These are phyloP conservation scores for Boletus edulis DNA, from an alignment of 768 basidiomycete genomes.

Conservation along the genomic window DNA sequence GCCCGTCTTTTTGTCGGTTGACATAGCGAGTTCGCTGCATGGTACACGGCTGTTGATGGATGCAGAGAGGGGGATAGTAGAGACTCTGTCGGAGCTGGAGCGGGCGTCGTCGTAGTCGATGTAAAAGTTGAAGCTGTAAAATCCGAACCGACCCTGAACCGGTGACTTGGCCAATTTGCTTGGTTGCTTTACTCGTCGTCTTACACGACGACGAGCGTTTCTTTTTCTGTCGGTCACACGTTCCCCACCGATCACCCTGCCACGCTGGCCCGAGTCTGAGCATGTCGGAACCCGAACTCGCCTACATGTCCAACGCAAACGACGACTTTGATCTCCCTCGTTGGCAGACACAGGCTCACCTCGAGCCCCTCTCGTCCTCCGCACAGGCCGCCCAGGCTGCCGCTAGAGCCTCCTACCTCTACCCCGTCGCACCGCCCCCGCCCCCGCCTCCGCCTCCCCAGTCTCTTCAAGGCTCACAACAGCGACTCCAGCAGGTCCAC, in stretches of 20 bases:
- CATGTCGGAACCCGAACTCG: constrained; percentile 76
- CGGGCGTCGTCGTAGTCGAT: not conserved
- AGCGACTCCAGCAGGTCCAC: constrained; percentile 46
- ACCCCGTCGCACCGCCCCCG: constrained; percentile 21
- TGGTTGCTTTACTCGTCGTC: not conserved
- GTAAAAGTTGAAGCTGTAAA: not conserved
- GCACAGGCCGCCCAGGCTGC: constrained; percentile 56
- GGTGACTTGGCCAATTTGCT: not conserved
- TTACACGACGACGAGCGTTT: constrained; percentile 11
- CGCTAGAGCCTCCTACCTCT: constrained; percentile 52
- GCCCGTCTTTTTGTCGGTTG: constrained; percentile 73
- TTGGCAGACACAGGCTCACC: constrained; percentile 47
- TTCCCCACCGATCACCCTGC: not conserved
- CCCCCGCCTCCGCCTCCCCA: constrained; percentile 39
- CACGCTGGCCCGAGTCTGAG: constrained; percentile 1
- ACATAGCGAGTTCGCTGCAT: constrained; percentile 50
- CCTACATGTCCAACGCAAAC: constrained; percentile 74
- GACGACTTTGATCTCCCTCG: constrained; percentile 75
- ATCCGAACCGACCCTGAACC: constrained; percentile 31
- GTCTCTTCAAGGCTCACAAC: constrained; percentile 34
- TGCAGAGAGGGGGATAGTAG: constrained; percentile 61
- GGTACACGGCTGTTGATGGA: constrained; percentile 48
- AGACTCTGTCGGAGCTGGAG: constrained; percentile 30
- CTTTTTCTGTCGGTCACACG: no score
- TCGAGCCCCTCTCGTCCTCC: constrained; percentile 52